Conservation (phyloP, 352 stramenopile genomes). For the Salisapilia sapeloensis region DNA sequence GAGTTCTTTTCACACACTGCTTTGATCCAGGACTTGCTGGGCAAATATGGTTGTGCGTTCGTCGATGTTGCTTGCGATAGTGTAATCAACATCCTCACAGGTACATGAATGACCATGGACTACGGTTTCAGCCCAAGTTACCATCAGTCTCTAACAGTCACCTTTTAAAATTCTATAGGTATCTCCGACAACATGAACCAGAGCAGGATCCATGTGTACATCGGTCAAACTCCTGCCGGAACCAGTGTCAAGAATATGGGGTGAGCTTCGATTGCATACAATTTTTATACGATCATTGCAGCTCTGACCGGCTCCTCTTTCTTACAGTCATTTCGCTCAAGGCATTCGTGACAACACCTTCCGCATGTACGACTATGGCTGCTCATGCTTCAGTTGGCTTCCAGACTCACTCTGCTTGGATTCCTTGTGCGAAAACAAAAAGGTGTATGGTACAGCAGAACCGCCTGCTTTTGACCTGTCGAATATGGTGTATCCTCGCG, state of each 20-base stretch:
- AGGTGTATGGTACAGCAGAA: slow-evolving; percentile 19
- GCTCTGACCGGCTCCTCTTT: too few species aligned
- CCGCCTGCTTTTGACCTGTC: slow-evolving; percentile 21
- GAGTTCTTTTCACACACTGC: slow-evolving; percentile 25
- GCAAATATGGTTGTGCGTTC: slow-evolving; percentile 19
- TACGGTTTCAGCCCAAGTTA: too few species aligned
- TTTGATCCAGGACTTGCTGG: slow-evolving; percentile 32
- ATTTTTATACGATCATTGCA: too few species aligned
- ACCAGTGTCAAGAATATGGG: slow-evolving; percentile 51
- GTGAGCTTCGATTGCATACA: too few species aligned
- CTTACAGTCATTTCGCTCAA: slow-evolving; percentile 48
- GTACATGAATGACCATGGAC: too few species aligned
- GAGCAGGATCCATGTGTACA: slow-evolving; percentile 38
- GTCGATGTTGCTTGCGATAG: slow-evolving; percentile 17
- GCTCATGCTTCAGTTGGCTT: slow-evolving; percentile 14
- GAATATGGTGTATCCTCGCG: slow-evolving; percentile 25
- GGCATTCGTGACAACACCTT: slow-evolving; percentile 39
- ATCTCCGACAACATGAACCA: slow-evolving; percentile 33
- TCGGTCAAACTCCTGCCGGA: slow-evolving; percentile 34
- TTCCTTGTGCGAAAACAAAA: slow-evolving; percentile 39
- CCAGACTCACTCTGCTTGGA: slow-evolving; percentile 17
- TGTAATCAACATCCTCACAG: slow-evolving; percentile 19
- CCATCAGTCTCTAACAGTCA: too few species aligned
- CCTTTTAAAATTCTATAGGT: too few species aligned
- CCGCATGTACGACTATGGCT: slow-evolving; percentile 44